Evolutionary conservation across 2,329 filamentous ascomycete genomes (phyloP).

Genomic region (Purpureocillium lavendulum): DNA sequence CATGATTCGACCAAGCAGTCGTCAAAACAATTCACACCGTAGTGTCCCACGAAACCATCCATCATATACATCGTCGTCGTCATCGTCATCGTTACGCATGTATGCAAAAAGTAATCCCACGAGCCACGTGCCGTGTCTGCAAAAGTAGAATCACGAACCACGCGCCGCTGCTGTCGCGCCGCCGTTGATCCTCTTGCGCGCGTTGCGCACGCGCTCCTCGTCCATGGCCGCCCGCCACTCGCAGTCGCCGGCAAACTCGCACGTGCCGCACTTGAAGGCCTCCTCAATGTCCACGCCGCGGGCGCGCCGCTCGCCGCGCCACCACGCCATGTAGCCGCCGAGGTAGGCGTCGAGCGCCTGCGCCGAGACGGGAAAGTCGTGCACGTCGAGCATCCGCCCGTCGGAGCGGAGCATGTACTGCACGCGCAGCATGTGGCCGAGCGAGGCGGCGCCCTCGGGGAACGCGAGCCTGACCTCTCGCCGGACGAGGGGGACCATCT

Average conservation of each 20-base stretch:
- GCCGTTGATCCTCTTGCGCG: constrained; percentile 12
- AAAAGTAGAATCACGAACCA: too few species aligned
- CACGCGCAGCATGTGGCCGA: constrained; percentile 43
- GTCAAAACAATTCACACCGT: too few species aligned
- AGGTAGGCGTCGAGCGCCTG: constrained; percentile 58
- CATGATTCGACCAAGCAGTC: too few species aligned
- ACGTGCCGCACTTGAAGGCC: constrained; percentile 78
- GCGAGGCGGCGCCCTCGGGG: constrained; percentile 34
- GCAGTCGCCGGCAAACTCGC: constrained; percentile 75
- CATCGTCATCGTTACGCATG: too few species aligned
- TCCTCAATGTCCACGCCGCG: constrained; percentile 75
- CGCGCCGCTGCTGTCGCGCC: too few species aligned
- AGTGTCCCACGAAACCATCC: too few species aligned
- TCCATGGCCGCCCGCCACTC: constrained; percentile 68
- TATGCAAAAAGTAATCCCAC: too few species aligned
- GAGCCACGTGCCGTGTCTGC: too few species aligned
- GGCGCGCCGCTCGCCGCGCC: constrained; percentile 66
- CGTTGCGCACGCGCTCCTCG: constrained; percentile 34
- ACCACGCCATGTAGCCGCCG: constrained; percentile 69
- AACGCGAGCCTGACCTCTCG: constrained; percentile 44
- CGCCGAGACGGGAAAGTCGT: constrained; percentile 59
- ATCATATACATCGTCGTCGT: too few species aligned
- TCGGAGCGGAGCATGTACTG: constrained; percentile 45
- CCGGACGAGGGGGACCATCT: constrained; percentile 36
- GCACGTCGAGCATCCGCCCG: constrained; percentile 44